Evolutionary conservation across 768 basidiomycete genomes (phyloP), one percentile per base, ranked within the genome.

Genomic region (Antrodiella citrinella): DNA sequence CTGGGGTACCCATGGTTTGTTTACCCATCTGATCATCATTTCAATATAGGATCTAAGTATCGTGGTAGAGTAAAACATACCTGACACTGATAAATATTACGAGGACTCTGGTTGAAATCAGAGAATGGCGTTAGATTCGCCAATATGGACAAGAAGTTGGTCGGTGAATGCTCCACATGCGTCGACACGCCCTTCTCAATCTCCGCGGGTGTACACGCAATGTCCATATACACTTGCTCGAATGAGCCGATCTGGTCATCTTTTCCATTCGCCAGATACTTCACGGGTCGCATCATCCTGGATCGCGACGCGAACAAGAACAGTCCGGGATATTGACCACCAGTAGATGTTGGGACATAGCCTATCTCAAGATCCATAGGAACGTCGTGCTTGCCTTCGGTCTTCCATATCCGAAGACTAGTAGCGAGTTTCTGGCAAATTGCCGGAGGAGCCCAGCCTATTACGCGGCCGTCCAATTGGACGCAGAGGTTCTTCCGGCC

Each of bases 221-320:
- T 90, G 62, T 99, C 91, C 91, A 98, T 92, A 65, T 98, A 99
- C 4, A 97, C 96, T 69, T 99, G 96, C 67, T 99, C 96, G 59
- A 99, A 99, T 5, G 95, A 78, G 2, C 96, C 96, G 49, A 98
- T 76, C 64, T 89, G 88, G 65, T 99, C 96, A 54, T 88, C 76
- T 54, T 76, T 76, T 19, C 86, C 87, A 64, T 97, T 98, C 50
- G 74, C 72, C 39, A 98, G 71, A 67, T 86, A 95, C 62, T 86
- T 93, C 50, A 97, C 95, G 4, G 96, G 94, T 44, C 96, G 77
- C 96, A 99, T 99, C 92, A 99, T 96, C 58, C 96, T 75, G 30
- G 91, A 79, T 50, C 80, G 76, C 5, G 83, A 79, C 20, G 91
- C 80, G 69, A 99, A 99, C 45, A 99, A 69, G 72, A 86, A 98